These are phyloP conservation scores for Aspergillus sp. DNA, from an alignment of 2,329 filamentous ascomycete species.

Conservation along the genomic window DNA sequence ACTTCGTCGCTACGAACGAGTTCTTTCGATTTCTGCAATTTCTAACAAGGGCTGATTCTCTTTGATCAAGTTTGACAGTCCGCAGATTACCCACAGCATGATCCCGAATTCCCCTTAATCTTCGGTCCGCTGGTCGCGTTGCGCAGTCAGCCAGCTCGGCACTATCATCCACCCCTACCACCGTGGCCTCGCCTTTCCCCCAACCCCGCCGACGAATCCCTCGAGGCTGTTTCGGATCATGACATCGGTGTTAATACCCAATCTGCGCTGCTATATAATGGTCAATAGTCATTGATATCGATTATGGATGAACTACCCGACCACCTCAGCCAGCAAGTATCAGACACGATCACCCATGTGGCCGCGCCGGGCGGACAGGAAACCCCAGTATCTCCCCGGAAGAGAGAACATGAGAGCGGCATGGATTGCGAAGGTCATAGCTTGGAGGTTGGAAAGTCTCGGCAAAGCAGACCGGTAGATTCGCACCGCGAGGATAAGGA, in stretches of 20 bases:
- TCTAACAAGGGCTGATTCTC: background rate
- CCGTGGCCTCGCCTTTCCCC: background rate
- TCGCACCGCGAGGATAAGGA: background rate
- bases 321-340: background rate
- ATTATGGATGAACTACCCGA: constrained; percentile 4
- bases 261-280: constrained; percentile 6
- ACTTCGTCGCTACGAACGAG: background rate
- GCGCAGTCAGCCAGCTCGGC: constrained; percentile 6
- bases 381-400: background rate
- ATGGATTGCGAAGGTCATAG: background rate
- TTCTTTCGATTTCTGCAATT: background rate
- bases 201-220: background rate
- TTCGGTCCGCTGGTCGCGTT: background rate
- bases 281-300: background rate
- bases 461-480: background rate
- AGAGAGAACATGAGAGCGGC: background rate
- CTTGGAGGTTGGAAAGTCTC: background rate
- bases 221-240: background rate
- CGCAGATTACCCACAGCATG: background rate
- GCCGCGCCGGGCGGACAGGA: background rate
- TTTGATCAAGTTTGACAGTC: background rate
- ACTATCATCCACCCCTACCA: constrained; percentile 8
- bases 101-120: background rate
- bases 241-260: background rate
- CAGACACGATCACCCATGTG: background rate